A percentile compares a stretch with the other conserved stretches of the same genome.
These are phyloP conservation scores for Fusarium beomiforme DNA, from an alignment of 2,329 filamentous ascomycete genomes.

Conservation along the genomic window DNA sequence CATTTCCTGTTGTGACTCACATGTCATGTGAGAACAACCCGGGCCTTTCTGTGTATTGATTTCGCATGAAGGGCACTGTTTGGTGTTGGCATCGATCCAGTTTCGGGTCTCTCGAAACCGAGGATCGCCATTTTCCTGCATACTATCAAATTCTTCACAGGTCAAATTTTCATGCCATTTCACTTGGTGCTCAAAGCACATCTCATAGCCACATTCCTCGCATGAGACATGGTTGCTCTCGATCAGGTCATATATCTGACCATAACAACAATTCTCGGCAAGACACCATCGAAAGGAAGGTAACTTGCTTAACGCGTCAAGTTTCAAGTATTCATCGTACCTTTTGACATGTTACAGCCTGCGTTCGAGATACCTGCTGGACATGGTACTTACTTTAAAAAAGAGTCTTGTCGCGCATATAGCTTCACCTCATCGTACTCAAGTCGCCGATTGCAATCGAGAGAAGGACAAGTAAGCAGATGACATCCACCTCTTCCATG, in stretches of 20 bases:
- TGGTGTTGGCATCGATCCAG: background rate
- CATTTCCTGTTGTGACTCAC: background rate
- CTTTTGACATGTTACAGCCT: fast-evolving
- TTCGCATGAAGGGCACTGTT: background rate
- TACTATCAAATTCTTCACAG: background rate
- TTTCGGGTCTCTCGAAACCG: background rate
- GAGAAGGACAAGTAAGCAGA: background rate
- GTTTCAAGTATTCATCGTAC: background rate
- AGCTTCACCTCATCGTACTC: background rate
- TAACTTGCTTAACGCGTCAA: background rate
- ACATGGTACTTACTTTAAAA: background rate
- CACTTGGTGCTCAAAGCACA: background rate
- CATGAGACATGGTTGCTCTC: background rate
- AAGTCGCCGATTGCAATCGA: background rate
- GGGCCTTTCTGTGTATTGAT: background rate
- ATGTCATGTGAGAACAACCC: background rate
- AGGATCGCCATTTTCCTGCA: background rate
- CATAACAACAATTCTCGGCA: background rate
- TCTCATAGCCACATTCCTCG: background rate
- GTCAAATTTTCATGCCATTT: background rate
- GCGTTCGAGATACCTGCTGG: fast-evolving
- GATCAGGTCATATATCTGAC: background rate
- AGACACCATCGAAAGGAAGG: background rate
- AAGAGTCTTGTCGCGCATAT: background rate
- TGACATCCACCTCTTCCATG: background rate